A percentile compares a stretch with the other conserved stretches of the same genome.
Evolutionary conservation across 2,329 filamentous ascomycete genomes (phyloP).

Genomic region (Dendryphion nanum): DNA sequence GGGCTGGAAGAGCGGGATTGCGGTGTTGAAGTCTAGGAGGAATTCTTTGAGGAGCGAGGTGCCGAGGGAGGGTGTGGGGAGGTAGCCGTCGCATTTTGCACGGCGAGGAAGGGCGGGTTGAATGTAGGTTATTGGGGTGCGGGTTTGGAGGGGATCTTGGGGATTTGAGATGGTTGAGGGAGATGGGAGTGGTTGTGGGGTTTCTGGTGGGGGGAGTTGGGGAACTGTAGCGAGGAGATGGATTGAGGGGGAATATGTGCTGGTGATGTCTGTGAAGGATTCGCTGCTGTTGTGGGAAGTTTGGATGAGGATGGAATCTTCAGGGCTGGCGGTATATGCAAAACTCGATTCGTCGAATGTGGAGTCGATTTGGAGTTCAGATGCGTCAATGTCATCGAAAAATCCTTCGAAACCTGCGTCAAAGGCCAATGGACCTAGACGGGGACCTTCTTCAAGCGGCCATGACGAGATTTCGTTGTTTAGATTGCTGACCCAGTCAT

Average conservation of each 20-base stretch:
- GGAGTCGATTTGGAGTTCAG: too few species aligned
- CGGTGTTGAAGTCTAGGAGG: constrained; percentile 25
- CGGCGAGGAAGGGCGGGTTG: constrained; percentile 2
- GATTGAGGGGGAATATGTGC: not conserved
- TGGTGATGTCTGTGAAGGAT: not conserved
- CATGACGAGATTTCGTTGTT: constrained; percentile 17
- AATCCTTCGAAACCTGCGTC: not conserved
- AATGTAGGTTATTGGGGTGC: not conserved
- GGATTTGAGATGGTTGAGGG: not conserved
- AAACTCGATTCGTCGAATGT: too few species aligned
- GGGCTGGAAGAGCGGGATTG: constrained; percentile 19
- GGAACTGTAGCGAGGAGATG: too few species aligned
- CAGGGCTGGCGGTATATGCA: not conserved
- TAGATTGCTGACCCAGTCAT: constrained; percentile 17
- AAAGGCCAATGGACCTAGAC: constrained; percentile 4
- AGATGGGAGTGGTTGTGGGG: not conserved
- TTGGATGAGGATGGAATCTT: not conserved
- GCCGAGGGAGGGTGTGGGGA: constrained; percentile 22
- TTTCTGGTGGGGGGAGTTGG: not conserved
- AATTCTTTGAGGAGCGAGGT: constrained; percentile 22
- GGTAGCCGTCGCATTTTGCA: constrained; percentile 14
- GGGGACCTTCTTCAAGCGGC: constrained; percentile 8
- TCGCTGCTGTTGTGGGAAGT: not conserved
- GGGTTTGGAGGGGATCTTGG: not conserved
- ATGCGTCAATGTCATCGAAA: constrained; percentile 9